Base-by-base conservation (phyloP, 192 early-diverging fungal genomes). In the Geranomyces variabilis region DNA sequence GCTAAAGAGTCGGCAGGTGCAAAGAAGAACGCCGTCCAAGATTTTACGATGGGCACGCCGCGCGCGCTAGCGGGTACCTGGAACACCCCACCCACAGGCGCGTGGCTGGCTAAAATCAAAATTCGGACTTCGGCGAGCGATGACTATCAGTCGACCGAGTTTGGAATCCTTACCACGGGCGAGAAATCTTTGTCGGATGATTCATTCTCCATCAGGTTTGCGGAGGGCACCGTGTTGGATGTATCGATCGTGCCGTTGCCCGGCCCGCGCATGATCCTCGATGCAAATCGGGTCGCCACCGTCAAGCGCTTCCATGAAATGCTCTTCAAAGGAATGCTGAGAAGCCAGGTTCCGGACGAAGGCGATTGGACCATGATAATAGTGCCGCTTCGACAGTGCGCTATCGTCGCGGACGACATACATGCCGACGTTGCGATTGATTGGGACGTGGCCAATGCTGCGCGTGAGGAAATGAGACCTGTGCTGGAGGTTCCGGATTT, bases 251-350 rank as follows among this genome's bases (percentile, higher is more conserved):
- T 53, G 6, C 51, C 51, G 7, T 53, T 53, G 19, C 51, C 51
- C 2, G 24, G 51, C 51, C 10, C 36, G 36, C 19, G 24, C n/a
- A 26, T 66, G 19, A 17, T 21, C n/a, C 47, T 66, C 45, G 46
- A 19, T 48, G 21, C 12, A 43, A 28, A 1, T 17, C 17, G 9
- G n/a, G 29, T 72, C 17, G n/a, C 4, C 21, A 14, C 45, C 5
- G 49, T 56, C 44, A 72, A 55, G 64, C 36, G 26, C n/a, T 67
- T 75, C 65, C 73, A 75, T 33, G 29, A 15, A 9, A 17, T 33
- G 15, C 58, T 75, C 43, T 75, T 75, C 66, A 61, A 57, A 51
- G 65, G 57, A 8, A 66, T 75, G 26, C 61, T 75, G 0, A 51
- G 73, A n/a, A 75, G 73, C 31, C 21, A 61, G 7, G 59, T 75